Evolutionary conservation across 1,139 yeast species (phyloP).

Genomic region (Kodamaea fungicola): DNA sequence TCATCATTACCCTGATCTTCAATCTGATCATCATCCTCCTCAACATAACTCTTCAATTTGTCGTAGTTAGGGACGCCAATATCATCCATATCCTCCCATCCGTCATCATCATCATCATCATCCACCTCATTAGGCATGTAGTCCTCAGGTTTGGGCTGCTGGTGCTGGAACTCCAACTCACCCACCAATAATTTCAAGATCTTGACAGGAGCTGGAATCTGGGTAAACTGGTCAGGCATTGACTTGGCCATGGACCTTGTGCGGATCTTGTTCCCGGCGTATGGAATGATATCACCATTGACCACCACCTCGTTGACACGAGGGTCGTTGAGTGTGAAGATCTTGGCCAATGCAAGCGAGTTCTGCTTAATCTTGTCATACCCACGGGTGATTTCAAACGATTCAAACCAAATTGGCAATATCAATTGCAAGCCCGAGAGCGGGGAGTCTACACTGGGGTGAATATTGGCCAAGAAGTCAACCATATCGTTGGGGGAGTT

Average conservation of each 20-base stretch:
- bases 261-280: conserved; percentile 58
- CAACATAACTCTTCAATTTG: conserved; percentile 52
- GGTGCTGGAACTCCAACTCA: conserved; percentile 63
- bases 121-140: conserved; percentile 36
- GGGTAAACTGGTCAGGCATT: conserved; percentile 62
- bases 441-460: conserved; percentile 17
- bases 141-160: conserved; percentile 42
- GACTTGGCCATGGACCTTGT: conserved; percentile 81
- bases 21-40: conserved; percentile 40
- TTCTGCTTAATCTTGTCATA: conserved; percentile 69
- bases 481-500: conserved; percentile 60
- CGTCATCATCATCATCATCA: conserved; percentile 52
- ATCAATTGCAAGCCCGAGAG: conserved; percentile 44
- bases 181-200: conserved; percentile 66
- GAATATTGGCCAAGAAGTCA: conserved; percentile 45
- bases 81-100: conserved; percentile 81
- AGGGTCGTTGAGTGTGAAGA: conserved; percentile 57
- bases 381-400: conserved; percentile 80
- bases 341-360: conserved; percentile 63
- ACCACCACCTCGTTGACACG: conserved; percentile 54
- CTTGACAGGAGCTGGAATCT: conserved; percentile 66
- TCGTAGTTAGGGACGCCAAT: conserved; percentile 59
- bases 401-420: conserved; percentile 75
- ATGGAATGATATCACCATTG: conserved; percentile 73
- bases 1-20: conserved; percentile 37